Conservation (phyloP, 2,329 filamentous ascomycete genomes). For the Verticillium zaregamsianum region DNA sequence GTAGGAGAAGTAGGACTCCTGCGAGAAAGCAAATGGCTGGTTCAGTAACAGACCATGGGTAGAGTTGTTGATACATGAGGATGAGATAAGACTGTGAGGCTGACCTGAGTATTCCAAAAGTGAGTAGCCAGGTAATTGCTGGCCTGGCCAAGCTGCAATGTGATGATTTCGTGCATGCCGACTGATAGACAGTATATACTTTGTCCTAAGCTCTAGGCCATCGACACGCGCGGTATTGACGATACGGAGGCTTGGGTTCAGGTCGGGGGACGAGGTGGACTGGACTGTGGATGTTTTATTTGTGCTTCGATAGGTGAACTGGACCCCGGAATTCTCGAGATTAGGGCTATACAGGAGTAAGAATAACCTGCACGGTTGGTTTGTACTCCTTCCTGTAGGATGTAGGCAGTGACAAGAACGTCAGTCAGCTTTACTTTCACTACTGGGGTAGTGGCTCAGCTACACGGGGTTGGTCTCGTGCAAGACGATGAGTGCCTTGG, state of each 20-base stretch:
- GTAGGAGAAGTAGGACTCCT: slow-evolving; percentile 99
- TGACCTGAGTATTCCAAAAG: slow-evolving; percentile 93
- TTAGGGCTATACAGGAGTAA: neutral
- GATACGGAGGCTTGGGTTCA: neutral
- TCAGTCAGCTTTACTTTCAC: too few species aligned
- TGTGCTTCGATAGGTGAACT: neutral
- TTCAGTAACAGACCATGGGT: slow-evolving; percentile 7
- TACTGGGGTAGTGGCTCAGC: too few species aligned
- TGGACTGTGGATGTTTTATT: neutral
- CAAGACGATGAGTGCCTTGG: too few species aligned
- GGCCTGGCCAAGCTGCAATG: slow-evolving; percentile 86
- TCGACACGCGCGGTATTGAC: neutral
- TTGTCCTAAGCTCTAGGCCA: neutral
- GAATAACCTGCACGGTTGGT: too few species aligned
- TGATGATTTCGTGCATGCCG: slow-evolving; percentile 92
- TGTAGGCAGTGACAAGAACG: too few species aligned
- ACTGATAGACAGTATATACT: neutral
- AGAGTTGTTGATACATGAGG: neutral
- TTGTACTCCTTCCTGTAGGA: too few species aligned
- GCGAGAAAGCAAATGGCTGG: slow-evolving; percentile 3
- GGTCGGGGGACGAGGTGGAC: neutral
- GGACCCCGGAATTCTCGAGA: neutral
- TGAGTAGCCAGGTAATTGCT: slow-evolving; percentile 93
- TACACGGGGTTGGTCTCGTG: too few species aligned
- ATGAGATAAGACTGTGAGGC: neutral